phyloP scores from a whole-genome alignment of 1,139 yeast genomes.

The Scheffersomyces insectosa region DNA sequence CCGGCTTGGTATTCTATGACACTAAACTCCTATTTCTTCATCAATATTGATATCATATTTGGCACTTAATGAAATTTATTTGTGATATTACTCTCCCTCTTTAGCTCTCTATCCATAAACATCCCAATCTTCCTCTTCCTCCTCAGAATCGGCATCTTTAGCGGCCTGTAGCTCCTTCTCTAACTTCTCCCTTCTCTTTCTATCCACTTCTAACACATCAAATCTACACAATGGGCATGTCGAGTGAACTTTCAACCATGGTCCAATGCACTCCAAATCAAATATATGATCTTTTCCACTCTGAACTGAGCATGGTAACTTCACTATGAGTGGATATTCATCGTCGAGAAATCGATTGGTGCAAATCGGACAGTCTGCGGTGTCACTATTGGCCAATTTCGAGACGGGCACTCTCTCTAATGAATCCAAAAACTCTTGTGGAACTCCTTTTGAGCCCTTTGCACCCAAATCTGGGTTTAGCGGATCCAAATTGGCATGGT shows the following conservation, averaged over 20 bases:
- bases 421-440: constrained; percentile 69
- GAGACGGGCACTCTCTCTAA: constrained; percentile 67
- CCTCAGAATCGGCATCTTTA: constrained; percentile 60
- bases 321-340: constrained; percentile 75
- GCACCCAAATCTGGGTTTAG: background rate
- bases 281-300: constrained; percentile 58
- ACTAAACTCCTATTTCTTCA: too few relatives aligned
- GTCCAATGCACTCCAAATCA: constrained; percentile 87
- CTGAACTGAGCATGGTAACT: constrained; percentile 66
- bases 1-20: too few relatives aligned
- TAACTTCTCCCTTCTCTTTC: constrained; percentile 43
- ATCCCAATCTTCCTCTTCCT: constrained; percentile 72
- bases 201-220: constrained; percentile 51
- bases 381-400: constrained; percentile 51
- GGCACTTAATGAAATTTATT: too few relatives aligned
- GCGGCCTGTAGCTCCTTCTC: constrained; percentile 38
- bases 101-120: constrained; percentile 54
- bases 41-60: too few relatives aligned
- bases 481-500: constrained; percentile 7
- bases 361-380: constrained; percentile 77
- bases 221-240: constrained; percentile 90
- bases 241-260: constrained; percentile 78
- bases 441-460: constrained; percentile 51
- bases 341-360: constrained; percentile 72
- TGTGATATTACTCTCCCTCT: too few relatives aligned